Evolutionary conservation across 495 filamentous ascomycete species (phyloP), one percentile per base, ranked within the genome.

Genomic region (Lophium mytilinum): DNA sequence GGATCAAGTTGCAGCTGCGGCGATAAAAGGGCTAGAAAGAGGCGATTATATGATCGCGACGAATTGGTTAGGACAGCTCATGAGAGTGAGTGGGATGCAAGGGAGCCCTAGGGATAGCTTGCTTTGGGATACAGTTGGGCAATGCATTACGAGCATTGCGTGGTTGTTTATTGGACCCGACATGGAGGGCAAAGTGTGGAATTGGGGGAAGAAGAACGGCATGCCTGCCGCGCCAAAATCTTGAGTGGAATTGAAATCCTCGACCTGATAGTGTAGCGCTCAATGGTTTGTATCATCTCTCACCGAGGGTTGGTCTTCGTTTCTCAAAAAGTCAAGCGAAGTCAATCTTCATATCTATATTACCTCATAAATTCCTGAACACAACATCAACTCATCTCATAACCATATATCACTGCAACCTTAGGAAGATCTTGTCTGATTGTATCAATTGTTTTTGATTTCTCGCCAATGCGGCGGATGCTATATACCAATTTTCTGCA

Each of bases 11-110:
- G 93, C 93, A 4, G 68, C 64, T 9, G 76, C 75, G 14, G 77
- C 86, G n/a, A 80, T 98, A 18, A 68, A 66, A 34, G 86, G 82
- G 4, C 72, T 98, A 55, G 92, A 98, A 72, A 78, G 72, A 34
- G 94, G 93, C 0, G 77, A 92, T 18, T 87, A 88, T 69, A 71
- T 89, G 61, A 80, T 95, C 37, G 82, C 84, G 4, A 86, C 87
- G 15, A 84, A 79, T 53, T 82, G 84, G 33, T 61, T 88, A 48
- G 86, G 89, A 12, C 66, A 79, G 54, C 56, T 85, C 52, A 84
- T 96, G 82, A 80, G 84, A 53, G 83, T 76, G 39, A 73, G 73
- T 15, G 55, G 70, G 4, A 70, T 83, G 69, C 79, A 82, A n/a
- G 80, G 81, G 1, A 78, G 75, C 34, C 71, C 70, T 48, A 71